phyloP scores from a whole-genome alignment of 306 rosid species.

The Vigna reflexopilosa region DNA sequence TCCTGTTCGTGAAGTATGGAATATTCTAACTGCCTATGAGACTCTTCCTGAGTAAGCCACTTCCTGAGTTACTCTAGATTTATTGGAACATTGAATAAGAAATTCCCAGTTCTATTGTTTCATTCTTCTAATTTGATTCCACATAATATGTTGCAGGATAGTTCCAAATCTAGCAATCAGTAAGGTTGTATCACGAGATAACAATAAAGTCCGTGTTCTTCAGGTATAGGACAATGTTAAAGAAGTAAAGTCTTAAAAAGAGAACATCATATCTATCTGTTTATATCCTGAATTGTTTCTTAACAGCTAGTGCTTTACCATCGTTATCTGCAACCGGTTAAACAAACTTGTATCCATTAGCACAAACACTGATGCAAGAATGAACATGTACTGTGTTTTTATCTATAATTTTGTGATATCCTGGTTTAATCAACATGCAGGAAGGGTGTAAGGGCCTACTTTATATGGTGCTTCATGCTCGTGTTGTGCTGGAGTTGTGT shows the following conservation, averaged over 20 bases:
- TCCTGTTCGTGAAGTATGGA: constrained; percentile 81
- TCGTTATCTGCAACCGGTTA: neutral
- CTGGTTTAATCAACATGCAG: constrained; percentile 50
- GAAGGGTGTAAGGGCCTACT: constrained; percentile 92
- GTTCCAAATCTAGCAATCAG: constrained; percentile 90
- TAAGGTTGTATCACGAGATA: constrained; percentile 79
- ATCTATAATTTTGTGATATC: neutral
- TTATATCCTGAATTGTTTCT: neutral
- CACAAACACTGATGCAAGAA: neutral
- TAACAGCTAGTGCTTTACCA: constrained; percentile 7
- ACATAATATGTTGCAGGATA: constrained; percentile 57
- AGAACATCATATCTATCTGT: constrained; percentile 12
- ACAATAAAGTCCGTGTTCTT: constrained; percentile 83
- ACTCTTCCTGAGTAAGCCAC: constrained; percentile 81
- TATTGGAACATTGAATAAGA: neutral
- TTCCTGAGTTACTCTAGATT: neutral
- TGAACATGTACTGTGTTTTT: neutral
- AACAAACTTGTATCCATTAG: neutral
- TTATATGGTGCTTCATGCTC: constrained; percentile 93
- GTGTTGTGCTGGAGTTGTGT: constrained; percentile 79
- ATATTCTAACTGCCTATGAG: constrained; percentile 75
- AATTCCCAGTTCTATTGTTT: constrained; percentile 4
- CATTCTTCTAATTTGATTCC: constrained; percentile 29
- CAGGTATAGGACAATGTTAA: constrained; percentile 61
- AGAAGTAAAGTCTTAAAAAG: constrained; percentile 3